phyloP scores from a whole-genome alignment of 257 asterid species.

The Misopates orontium region DNA sequence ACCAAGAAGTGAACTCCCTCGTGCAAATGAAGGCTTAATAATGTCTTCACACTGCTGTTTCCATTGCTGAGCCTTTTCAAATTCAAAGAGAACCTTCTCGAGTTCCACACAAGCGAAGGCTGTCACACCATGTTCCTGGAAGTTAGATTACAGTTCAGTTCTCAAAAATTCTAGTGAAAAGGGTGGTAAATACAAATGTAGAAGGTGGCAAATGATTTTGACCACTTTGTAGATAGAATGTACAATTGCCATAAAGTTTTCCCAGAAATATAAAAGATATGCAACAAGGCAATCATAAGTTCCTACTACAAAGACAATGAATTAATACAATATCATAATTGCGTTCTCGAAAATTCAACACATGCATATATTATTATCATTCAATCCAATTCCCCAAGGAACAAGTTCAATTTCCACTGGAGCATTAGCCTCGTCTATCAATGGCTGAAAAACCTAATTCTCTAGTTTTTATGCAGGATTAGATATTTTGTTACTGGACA shows the following conservation, averaged over 20 bases:
- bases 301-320: slow-evolving; percentile 2
- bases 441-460: no score
- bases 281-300: slow-evolving; percentile 4
- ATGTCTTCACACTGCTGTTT: slow-evolving; percentile 48
- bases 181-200: neutral
- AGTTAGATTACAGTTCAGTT: slow-evolving; percentile 27
- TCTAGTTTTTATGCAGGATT: no score
- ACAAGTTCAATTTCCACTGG: no score
- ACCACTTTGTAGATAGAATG: slow-evolving; percentile 1
- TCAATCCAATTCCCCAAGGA: no score
- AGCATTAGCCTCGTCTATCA: no score
- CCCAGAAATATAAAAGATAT: slow-evolving; percentile 3
- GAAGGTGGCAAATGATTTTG: neutral
- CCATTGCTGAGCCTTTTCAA: slow-evolving; percentile 64
- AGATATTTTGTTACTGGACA: no score
- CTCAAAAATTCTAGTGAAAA: slow-evolving; percentile 17
- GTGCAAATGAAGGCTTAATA: slow-evolving; percentile 47
- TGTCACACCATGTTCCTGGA: slow-evolving; percentile 71
- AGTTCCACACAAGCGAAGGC: slow-evolving; percentile 78
- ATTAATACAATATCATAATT: neutral
- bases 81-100: slow-evolving; percentile 61
- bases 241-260: slow-evolving; percentile 1
- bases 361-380: no score
- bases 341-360: neutral
- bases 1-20: slow-evolving; percentile 38